These are phyloP conservation scores for Podospora bellae-mahoneyi DNA, from an alignment of 495 filamentous ascomycete genomes.

Conservation along the genomic window DNA sequence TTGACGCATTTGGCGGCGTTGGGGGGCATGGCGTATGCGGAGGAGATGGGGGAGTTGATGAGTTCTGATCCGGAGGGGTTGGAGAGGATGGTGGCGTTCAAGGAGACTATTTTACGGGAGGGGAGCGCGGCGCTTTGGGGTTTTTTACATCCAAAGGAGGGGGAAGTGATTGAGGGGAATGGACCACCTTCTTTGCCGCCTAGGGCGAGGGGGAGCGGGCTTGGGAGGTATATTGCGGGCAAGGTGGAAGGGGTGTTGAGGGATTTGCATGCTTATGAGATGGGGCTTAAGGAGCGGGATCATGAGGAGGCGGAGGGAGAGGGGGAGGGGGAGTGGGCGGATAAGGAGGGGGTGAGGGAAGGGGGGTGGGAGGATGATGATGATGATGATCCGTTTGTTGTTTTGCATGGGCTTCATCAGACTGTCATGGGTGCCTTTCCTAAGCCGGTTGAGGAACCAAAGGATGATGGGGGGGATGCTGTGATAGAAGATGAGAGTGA, in stretches of 20 bases:
- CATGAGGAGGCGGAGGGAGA: neutral
- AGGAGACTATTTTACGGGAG: conserved; percentile 21
- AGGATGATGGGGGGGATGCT: neutral
- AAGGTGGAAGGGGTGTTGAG: neutral
- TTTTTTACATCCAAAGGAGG: conserved; percentile 3
- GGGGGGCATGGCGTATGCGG: conserved; percentile 15
- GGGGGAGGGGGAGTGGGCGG: neutral
- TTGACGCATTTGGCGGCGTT: conserved; percentile 20
- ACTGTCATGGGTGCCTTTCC: neutral
- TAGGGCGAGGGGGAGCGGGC: neutral
- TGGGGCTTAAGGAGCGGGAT: neutral
- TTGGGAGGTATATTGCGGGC: neutral
- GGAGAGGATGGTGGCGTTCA: conserved; percentile 17
- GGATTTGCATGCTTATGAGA: neutral
- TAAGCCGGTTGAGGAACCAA: neutral
- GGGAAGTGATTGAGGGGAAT: neutral
- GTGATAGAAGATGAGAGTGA: neutral
- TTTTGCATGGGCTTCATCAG: conserved; percentile 3
- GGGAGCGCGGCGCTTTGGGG: conserved; percentile 24
- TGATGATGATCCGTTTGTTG: neutral
- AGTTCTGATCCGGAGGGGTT: neutral
- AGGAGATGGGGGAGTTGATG: neutral
- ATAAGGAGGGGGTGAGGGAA: neutral
- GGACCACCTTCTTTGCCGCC: neutral
- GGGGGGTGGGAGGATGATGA: neutral